Evolutionary conservation across 1,139 yeast genomes (phyloP).

Genomic region (Blastobotrys indianensis): DNA sequence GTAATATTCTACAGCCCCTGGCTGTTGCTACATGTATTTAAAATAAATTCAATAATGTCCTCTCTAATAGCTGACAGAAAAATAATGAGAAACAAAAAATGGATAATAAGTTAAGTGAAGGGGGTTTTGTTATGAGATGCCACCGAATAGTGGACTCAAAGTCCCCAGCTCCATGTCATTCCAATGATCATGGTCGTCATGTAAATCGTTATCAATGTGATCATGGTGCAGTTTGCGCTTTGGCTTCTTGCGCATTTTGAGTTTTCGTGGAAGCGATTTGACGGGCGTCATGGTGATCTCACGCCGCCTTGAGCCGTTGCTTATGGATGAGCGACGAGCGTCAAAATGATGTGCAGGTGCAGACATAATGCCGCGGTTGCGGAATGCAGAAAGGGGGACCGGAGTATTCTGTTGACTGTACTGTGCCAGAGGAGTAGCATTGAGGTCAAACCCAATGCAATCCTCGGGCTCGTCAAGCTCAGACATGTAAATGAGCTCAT

Average conservation of each 20-base stretch:
- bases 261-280: slow-evolving; percentile 20
- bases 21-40: too few relatives aligned
- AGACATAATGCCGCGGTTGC: slow-evolving; percentile 58
- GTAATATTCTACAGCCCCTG: not conserved
- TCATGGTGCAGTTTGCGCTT: slow-evolving; percentile 7
- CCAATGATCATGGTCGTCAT: slow-evolving; percentile 29
- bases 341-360: slow-evolving; percentile 12
- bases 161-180: slow-evolving; percentile 36
- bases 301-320: slow-evolving; percentile 16
- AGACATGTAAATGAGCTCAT: slow-evolving; percentile 80
- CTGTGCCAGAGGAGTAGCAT: slow-evolving; percentile 8
- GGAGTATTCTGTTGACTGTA: slow-evolving; percentile 6
- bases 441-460: slow-evolving; percentile 35
- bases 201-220: slow-evolving; percentile 17
- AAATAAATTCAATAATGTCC: not conserved
- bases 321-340: slow-evolving; percentile 13
- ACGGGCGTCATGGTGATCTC: slow-evolving; percentile 36
- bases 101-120: slow-evolving; percentile 7
- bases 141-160: slow-evolving; percentile 33
- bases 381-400: slow-evolving; percentile 82
- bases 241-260: slow-evolving; percentile 20
- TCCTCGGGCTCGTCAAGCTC: slow-evolving; percentile 73
- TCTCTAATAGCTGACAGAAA: slow-evolving; percentile 10
- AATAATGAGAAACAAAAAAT: slow-evolving; percentile 8
- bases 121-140: slow-evolving; percentile 20